Conservation (phyloP, 2,329 filamentous ascomycete species). For the Phialemoniopsis sp. region DNA sequence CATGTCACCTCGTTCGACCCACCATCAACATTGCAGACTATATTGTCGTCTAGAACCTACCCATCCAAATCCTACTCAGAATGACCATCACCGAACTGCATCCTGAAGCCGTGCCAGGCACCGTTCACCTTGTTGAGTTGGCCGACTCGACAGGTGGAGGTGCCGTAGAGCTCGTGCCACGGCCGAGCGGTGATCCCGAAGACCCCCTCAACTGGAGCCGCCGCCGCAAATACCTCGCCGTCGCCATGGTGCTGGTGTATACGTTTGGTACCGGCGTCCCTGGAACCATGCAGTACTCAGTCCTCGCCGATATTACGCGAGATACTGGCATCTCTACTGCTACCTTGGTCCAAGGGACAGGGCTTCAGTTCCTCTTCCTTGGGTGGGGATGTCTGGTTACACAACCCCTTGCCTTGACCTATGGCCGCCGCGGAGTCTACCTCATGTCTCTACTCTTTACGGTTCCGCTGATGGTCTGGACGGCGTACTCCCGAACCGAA, state of each 20-base stretch:
- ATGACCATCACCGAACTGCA: no score
- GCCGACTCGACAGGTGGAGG: no score
- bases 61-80: no score
- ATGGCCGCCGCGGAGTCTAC: slow-evolving; percentile 25
- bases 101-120: no score
- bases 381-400: slow-evolving; percentile 41
- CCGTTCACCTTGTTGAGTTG: no score
- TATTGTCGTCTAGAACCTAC: no score
- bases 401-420: slow-evolving; percentile 42
- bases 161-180: no score
- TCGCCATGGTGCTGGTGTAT: slow-evolving; percentile 28
- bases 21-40: no score
- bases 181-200: slow-evolving; percentile 24
- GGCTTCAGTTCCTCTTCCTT: slow-evolving; percentile 38
- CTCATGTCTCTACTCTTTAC: slow-evolving; percentile 18
- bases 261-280: slow-evolving; percentile 44
- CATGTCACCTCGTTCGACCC: no score
- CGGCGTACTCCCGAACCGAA: slow-evolving; percentile 29
- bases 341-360: slow-evolving; percentile 42
- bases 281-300: slow-evolving; percentile 42
- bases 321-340: slow-evolving; percentile 39
- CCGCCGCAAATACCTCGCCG: slow-evolving; percentile 20
- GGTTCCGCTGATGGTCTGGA: slow-evolving; percentile 27
- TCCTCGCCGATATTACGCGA: slow-evolving; percentile 39
- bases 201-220: slow-evolving; percentile 30